Evolutionary conservation across 2,329 filamentous ascomycete genomes (phyloP).

Genomic region (Cladosporium velox): DNA sequence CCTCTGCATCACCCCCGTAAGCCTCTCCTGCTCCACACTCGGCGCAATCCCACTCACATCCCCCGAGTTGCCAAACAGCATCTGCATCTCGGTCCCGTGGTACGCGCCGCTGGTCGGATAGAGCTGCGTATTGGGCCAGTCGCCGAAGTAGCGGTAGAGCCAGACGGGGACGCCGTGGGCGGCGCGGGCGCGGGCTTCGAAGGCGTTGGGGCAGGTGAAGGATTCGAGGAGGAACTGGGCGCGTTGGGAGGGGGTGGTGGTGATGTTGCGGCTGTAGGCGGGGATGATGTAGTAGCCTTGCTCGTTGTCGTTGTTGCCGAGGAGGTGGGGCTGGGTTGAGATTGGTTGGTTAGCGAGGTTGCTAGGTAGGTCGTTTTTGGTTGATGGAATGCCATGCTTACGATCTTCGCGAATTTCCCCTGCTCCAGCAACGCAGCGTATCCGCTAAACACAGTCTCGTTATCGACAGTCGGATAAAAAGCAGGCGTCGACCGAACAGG

Average conservation of each 20-base stretch:
- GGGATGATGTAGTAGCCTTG: constrained; percentile 52
- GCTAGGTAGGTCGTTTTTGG: too few species aligned
- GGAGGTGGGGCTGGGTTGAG: constrained; percentile 40
- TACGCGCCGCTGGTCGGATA: constrained; percentile 52
- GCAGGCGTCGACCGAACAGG: constrained; percentile 34
- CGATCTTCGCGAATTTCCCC: constrained; percentile 41
- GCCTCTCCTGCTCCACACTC: constrained; percentile 15
- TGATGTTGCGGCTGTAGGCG: constrained; percentile 41
- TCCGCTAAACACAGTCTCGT: constrained; percentile 32
- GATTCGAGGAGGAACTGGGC: constrained; percentile 25
- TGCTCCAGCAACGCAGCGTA: constrained; percentile 28
- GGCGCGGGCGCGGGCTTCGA: constrained; percentile 42
- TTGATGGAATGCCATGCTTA: constrained; percentile 15
- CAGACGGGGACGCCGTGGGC: constrained; percentile 44
- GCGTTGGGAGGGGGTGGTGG: constrained; percentile 42
- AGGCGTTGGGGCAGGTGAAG: constrained; percentile 45
- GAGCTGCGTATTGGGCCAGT: constrained; percentile 53
- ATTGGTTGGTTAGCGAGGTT: background rate
- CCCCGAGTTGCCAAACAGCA: constrained; percentile 34
- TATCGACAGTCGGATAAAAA: constrained; percentile 33
- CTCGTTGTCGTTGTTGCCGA: constrained; percentile 51
- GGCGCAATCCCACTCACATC: constrained; percentile 32
- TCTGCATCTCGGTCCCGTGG: constrained; percentile 43
- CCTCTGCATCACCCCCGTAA: constrained; percentile 29
- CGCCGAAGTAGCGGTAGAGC: constrained; percentile 52